Base-by-base conservation (phyloP, 192 early-diverging fungal species). In the Coemansia sp. region DNA sequence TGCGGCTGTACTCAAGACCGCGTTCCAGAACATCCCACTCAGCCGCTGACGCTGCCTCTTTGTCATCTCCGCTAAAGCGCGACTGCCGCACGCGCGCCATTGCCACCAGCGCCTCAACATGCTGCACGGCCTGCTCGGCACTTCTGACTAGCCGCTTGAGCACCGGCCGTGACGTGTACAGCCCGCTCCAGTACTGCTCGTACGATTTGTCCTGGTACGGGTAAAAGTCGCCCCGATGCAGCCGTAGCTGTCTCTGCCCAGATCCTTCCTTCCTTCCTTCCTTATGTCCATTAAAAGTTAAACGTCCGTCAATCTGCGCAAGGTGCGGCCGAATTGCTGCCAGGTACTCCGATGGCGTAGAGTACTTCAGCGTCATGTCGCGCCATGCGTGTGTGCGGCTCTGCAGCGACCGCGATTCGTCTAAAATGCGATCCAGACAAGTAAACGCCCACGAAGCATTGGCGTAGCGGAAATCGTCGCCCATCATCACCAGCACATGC, bases 121-220 rank as follows among this genome's bases (percentile, higher is more conserved):
- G 74, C 57, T 82, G 71, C 23, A 82, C 79, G 1, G 39, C 56
- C 47, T 76, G 79, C 71, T 82, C 79, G 44, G 74, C 43, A 50
- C 64, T 61, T 48, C 79, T 67, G 6, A 82, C 66, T 10, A 73
- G 65, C 62, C 79, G 67, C 62, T 82, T 82, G 43, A 82, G 71
- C 11, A 63, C 50, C 44, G 74, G 68, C 2, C 79, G 79, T 15
- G 79, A 61, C 3, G 57, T 70, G 39, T 74, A 68, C 44, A 82
- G 64, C 26, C 79, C 79, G 64, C 68, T 71, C 79, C 79, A 82
- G 58, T 76, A 82, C 74, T 82, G 79, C 71, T 82, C 79, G 43
- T 73, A 70, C 37, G 74, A 71, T 62, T 74, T 73, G 65, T 82
- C 79, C 68, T 82, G 79, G 65, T 82, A 82, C 41, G 79, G 79